Evolutionary conservation across 2,329 filamentous ascomycete species (phyloP).

Genomic region (Furcasterigmium sp.): DNA sequence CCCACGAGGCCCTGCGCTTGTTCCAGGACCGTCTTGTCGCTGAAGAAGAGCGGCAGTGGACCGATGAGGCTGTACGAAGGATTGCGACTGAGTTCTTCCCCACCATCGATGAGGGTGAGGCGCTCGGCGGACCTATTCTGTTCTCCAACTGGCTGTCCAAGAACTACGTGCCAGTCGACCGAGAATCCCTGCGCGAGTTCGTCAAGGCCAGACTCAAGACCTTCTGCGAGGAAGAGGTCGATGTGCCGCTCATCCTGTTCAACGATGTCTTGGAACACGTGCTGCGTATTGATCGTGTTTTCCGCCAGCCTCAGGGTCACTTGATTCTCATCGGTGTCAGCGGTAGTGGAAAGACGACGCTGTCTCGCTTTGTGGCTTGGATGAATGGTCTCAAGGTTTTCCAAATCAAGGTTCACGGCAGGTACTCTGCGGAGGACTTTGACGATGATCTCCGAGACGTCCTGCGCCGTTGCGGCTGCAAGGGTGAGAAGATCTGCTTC

Average conservation of each 20-base stretch:
- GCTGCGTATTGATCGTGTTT: constrained; percentile 95
- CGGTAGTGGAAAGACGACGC: constrained; percentile 95
- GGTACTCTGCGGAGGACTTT: constrained; percentile 97
- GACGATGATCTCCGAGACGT: constrained; percentile 96
- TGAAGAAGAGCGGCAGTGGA: constrained; percentile 94
- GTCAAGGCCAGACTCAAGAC: constrained; percentile 96
- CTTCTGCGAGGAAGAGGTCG: constrained; percentile 98
- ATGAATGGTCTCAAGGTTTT: constrained; percentile 99
- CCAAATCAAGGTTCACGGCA: constrained; percentile 99
- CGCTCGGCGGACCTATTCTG: constrained; percentile 86
- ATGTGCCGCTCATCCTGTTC: constrained; percentile 97
- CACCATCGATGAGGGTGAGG: constrained; percentile 85
- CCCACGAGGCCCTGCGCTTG: constrained; percentile 89
- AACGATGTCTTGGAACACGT: constrained; percentile 99
- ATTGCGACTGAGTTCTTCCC: constrained; percentile 92
- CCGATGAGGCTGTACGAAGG: constrained; percentile 76
- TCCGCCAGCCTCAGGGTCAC: constrained; percentile 96
- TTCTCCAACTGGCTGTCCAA: constrained; percentile 99
- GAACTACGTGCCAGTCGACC: constrained; percentile 95
- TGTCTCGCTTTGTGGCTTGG: constrained; percentile 98
- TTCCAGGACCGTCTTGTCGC: constrained; percentile 97
- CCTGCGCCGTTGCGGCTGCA: constrained; percentile 87
- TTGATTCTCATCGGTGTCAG: constrained; percentile 98
- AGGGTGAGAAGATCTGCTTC: constrained; percentile 99
- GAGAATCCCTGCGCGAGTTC: constrained; percentile 91